Evolutionary conservation across 257 asterid species (phyloP), one percentile per base, ranked within the genome.

Genomic region (Dorcoceras hygrometricum): DNA sequence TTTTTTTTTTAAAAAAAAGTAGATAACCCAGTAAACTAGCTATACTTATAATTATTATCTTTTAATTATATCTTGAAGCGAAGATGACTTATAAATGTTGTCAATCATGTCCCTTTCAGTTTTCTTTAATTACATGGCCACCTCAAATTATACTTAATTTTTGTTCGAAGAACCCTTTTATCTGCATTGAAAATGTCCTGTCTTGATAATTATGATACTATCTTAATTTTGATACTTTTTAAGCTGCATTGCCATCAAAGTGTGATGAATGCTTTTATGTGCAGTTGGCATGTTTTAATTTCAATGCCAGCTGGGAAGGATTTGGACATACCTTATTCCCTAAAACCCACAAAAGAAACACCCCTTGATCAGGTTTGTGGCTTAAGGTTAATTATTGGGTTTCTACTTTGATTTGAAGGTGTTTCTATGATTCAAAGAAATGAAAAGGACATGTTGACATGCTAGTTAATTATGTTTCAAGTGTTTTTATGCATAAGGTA

Each of bases 291-390:
- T 72, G 80, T 87, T 72, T 76, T 83, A 73, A 74, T 94, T 73
- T 85, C 96, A 64, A 88, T 88, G 96, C 99, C 99, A 59, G 84
- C 83, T 76, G 95, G 95, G 29, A 84, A 80, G 73, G 80, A 79
- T 54, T 72, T 94, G 88, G 88, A 78, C 71, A 68, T 83, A 25
- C 95, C 99, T 65, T 75, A 90, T 80, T 80, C 99, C 60, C 73
- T 94, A 70, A 85, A 88, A 80, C 73, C 73, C 27, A 72, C 84
- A 4, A 95, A 90, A 71, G 90, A 80, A 77, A 73, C 76, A 8
- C 79, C 92, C 71, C 95, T 86, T 23, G 97, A 90, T 71, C 89
- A 82, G 90, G 99, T 93, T 71, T 55, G 71, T 55, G 23, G 70
- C 27, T 66, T 46, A 36, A 56, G 24, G 3, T 57, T 66, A 46